These are phyloP conservation scores for Eucalyptus brandiana DNA, from an alignment of 345 rosid species.

Conservation along the genomic window DNA sequence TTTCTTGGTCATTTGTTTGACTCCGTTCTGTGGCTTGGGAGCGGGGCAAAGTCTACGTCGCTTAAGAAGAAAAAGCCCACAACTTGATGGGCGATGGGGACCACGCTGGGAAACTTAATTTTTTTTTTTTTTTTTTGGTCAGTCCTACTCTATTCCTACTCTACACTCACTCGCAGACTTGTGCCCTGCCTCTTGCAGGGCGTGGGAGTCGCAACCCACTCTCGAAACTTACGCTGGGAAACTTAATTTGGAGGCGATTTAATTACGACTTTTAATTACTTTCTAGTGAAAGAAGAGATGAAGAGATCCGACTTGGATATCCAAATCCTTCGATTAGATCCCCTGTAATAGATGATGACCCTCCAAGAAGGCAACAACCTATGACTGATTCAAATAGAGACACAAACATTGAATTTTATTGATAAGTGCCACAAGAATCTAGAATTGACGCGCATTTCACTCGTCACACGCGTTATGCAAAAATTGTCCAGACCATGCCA, in stretches of 20 bases:
- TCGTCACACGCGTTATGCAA: accelerated
- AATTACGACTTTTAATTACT: not conserved
- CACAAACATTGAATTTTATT: not conserved
- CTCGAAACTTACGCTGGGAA: no score
- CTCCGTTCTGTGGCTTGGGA: not conserved
- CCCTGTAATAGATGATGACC: not conserved
- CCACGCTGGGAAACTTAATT: not conserved
- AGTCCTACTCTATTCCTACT: no score
- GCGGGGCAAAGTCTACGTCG: not conserved
- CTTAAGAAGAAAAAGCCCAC: not conserved
- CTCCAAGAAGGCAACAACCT: not conserved
- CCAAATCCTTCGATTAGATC: not conserved
- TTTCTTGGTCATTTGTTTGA: no score
- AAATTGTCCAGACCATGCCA: not conserved
- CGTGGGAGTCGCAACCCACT: no score
- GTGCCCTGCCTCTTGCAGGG: no score
- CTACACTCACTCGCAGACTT: no score
- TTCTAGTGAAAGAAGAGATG: not conserved
- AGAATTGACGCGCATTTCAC: not conserved
- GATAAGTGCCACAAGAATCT: not conserved
- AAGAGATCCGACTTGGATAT: not conserved
- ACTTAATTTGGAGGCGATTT: not conserved
- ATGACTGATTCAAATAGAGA: not conserved
- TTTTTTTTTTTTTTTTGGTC: no score
- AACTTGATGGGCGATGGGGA: not conserved